Conservation (phyloP, 768 basidiomycete species). For the Russula lepida region DNA sequence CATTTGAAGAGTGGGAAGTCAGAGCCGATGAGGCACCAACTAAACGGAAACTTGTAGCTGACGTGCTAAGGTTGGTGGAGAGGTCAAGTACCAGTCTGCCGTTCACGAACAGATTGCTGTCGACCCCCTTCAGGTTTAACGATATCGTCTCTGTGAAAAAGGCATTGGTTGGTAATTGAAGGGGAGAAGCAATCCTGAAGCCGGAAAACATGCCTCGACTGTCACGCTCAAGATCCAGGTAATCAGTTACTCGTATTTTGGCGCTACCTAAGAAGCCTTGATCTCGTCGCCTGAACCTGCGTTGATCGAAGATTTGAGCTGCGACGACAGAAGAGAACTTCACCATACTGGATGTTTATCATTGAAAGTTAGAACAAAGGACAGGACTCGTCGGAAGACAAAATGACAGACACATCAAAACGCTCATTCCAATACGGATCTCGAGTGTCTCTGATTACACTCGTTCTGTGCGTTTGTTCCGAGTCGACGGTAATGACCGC, state of each 20-base stretch:
- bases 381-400: not conserved
- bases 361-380: slow-evolving; percentile 6
- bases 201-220: slow-evolving; percentile 65
- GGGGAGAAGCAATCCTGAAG: too few relatives aligned
- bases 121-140: slow-evolving; percentile 92
- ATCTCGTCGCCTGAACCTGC: slow-evolving; percentile 97
- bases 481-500: slow-evolving; percentile 98
- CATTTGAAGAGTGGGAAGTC: slow-evolving; percentile 51
- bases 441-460: slow-evolving; percentile 91
- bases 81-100: slow-evolving; percentile 96
- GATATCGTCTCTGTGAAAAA: slow-evolving; percentile 73
- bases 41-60: slow-evolving; percentile 77
- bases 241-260: slow-evolving; percentile 85
- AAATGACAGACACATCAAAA: slow-evolving; percentile 80
- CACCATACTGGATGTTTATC: slow-evolving; percentile 55
- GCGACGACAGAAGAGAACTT: slow-evolving; percentile 97
- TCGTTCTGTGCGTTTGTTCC: slow-evolving; percentile 94
- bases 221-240: slow-evolving; percentile 83
- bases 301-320: slow-evolving; percentile 98
- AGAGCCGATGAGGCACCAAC: slow-evolving; percentile 51
- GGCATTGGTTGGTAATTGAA: not conserved
- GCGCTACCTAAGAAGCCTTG: slow-evolving; percentile 98
- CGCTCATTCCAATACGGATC: slow-evolving; percentile 98
- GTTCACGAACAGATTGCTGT: slow-evolving; percentile 94
- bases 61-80: slow-evolving; percentile 83